Conservation (phyloP, 306 rosid species). For the Quercus cerris region DNA sequence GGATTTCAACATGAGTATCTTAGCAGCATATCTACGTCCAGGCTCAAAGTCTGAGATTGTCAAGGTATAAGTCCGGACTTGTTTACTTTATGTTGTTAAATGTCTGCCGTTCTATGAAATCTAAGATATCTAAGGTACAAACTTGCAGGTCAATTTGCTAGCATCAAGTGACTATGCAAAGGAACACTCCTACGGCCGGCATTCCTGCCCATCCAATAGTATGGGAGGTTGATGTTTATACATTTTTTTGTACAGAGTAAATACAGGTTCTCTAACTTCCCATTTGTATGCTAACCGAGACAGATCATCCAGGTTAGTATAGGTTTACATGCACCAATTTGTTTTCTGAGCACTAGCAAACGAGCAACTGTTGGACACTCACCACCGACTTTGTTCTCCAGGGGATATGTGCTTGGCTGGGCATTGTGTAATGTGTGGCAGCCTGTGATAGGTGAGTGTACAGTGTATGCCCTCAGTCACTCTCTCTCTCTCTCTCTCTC, state of each 20-base stretch:
- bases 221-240: constrained; percentile 63
- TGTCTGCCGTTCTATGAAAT: not conserved
- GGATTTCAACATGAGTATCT: constrained; percentile 85
- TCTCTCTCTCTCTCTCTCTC: not conserved
- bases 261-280: not conserved
- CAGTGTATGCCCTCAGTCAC: too few species aligned
- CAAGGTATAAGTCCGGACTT: constrained; percentile 40
- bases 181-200: constrained; percentile 33
- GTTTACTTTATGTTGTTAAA: not conserved
- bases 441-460: not conserved
- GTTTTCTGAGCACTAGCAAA: too few species aligned
- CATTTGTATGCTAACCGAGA: not conserved
- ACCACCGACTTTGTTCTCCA: not conserved
- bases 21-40: constrained; percentile 77
- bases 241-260: constrained; percentile 11
- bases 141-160: constrained; percentile 61
- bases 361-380: too few species aligned
- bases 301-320: too few species aligned
- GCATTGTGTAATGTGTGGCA: not conserved
- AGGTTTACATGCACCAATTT: too few species aligned
- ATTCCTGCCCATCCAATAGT: constrained; percentile 37
- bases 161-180: constrained; percentile 43
- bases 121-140: not conserved
- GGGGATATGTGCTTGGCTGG: not conserved
- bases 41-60: constrained; percentile 75